Percentiles rank a stretch among this genome's conserved stretches.
phyloP scores from a whole-genome alignment of 352 stramenopile genomes.

The Halophytophthora polymorphica region DNA sequence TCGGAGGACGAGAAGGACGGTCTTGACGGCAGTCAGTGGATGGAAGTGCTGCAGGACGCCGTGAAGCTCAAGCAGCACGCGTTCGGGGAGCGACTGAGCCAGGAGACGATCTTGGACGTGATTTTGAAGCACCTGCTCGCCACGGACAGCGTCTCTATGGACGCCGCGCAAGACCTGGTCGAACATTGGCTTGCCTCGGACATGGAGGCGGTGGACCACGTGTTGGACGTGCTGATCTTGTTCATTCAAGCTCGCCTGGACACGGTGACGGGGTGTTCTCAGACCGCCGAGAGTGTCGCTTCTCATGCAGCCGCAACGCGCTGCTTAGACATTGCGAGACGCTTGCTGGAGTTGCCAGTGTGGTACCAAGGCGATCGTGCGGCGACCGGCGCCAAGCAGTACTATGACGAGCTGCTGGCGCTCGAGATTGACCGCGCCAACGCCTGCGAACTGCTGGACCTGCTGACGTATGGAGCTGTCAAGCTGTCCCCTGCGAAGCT shows the following conservation, averaged over 20 bases:
- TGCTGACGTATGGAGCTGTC: conserved; percentile 54
- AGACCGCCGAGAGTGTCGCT: conserved; percentile 23
- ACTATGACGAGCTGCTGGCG: conserved; percentile 24
- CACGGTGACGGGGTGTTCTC: conserved; percentile 28
- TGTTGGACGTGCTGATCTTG: conserved; percentile 38
- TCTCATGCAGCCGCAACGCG: conserved; percentile 25
- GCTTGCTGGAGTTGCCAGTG: conserved; percentile 31
- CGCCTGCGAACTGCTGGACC: conserved; percentile 49
- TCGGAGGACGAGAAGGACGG: conserved; percentile 12
- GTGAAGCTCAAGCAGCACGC: conserved; percentile 67
- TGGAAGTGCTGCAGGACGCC: conserved; percentile 57
- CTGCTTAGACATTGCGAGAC: conserved; percentile 31
- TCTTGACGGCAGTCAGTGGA: conserved; percentile 32
- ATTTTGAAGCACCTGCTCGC: conserved; percentile 52
- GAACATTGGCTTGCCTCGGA: conserved; percentile 54
- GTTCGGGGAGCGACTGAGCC: conserved; percentile 54
- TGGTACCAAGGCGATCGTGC: conserved; percentile 27
- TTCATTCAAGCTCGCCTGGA: conserved; percentile 32
- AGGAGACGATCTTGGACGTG: conserved; percentile 52
- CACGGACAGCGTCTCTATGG: conserved; percentile 17
- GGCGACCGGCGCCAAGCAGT: conserved; percentile 12
- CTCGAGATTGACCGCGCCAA: conserved; percentile 32
- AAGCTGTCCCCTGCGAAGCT: conserved; percentile 36
- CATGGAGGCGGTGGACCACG: conserved; percentile 34
- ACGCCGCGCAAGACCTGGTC: conserved; percentile 40